Evolutionary conservation across 1,139 yeast species (phyloP).

Genomic region (Geotrichum fermentans): DNA sequence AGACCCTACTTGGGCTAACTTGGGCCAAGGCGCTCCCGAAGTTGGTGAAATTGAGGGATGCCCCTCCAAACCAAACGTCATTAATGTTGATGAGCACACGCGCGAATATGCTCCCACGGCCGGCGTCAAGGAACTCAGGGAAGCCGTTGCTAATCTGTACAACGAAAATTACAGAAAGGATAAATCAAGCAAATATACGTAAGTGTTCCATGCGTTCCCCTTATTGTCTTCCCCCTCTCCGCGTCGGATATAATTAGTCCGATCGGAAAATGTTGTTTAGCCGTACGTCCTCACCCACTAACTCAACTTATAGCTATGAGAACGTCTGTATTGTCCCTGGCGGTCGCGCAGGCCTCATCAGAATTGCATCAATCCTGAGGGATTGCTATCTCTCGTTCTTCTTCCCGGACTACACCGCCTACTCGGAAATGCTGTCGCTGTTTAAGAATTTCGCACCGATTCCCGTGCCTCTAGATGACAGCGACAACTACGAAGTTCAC

Average conservation of each 20-base stretch:
- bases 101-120: slow-evolving; percentile 66
- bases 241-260: background rate
- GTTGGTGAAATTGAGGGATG: slow-evolving; percentile 64
- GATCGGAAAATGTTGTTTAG: background rate
- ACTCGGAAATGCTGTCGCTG: slow-evolving; percentile 65
- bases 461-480: slow-evolving; percentile 60
- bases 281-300: background rate
- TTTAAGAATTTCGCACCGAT: slow-evolving; percentile 65
- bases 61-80: slow-evolving; percentile 50
- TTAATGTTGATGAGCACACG: slow-evolving; percentile 50
- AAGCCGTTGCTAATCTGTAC: slow-evolving; percentile 59
- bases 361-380: slow-evolving; percentile 60
- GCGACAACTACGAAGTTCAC: slow-evolving; percentile 58
- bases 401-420: slow-evolving; percentile 66
- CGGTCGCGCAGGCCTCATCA: slow-evolving; percentile 62
- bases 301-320: slow-evolving; percentile 38
- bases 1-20: slow-evolving; percentile 52
- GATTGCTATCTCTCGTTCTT: slow-evolving; percentile 61
- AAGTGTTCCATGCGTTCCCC: slow-evolving; percentile 1
- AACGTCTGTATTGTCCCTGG: slow-evolving; percentile 68
- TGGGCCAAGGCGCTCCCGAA: slow-evolving; percentile 71
- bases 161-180: slow-evolving; percentile 53
- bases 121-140: slow-evolving; percentile 53
- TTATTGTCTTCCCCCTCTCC: background rate
- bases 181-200: slow-evolving; percentile 51